Evolutionary conservation across 202 grass and related monocot species (phyloP).

Genomic region (Bolboschoenoplectus hybrid): DNA sequence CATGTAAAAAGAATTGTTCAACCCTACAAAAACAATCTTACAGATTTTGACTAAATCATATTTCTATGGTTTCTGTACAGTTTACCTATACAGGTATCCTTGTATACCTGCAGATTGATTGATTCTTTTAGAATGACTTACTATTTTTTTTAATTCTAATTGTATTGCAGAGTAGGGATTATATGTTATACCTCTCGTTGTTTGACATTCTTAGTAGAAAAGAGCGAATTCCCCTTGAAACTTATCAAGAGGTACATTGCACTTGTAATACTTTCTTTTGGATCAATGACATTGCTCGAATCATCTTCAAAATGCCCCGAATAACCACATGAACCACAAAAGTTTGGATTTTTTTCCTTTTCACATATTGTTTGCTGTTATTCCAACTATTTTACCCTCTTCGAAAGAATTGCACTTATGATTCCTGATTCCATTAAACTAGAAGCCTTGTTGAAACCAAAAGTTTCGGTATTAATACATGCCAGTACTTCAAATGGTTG

Average conservation of each 20-base stretch:
- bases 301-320: background rate
- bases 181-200: conserved; percentile 69
- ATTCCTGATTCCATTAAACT: background rate
- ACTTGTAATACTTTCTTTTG: conserved; percentile 19
- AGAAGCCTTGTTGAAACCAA: background rate
- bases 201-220: conserved; percentile 79
- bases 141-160: background rate
- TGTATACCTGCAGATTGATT: conserved; percentile 11
- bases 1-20: background rate
- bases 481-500: background rate
- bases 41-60: background rate
- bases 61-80: background rate
- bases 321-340: background rate
- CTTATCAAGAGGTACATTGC: conserved; percentile 55
- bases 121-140: conserved; percentile 2
- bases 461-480: background rate
- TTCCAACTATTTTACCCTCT: background rate
- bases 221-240: conserved; percentile 53
- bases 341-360: background rate
- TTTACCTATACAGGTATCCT: background rate
- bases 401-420: background rate
- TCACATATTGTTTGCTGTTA: conserved; percentile 7
- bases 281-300: background rate
- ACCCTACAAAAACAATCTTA: background rate
- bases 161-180: conserved; percentile 67